Conservation (phyloP, 2,329 filamentous ascomycete genomes). For the Stagonosporopsis vannaccii region DNA sequence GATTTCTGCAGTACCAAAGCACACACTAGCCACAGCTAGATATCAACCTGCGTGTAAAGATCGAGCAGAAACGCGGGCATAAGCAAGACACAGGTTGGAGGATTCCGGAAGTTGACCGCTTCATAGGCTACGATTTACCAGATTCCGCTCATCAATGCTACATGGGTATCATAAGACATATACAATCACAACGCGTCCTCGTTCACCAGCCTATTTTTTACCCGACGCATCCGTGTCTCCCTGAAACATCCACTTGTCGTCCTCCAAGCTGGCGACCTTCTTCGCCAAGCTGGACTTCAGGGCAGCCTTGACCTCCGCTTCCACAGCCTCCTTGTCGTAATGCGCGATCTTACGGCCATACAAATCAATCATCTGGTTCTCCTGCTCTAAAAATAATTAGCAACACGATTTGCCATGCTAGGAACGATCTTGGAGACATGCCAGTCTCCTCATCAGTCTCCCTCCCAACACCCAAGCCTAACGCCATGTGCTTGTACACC, state of each 20-base stretch:
- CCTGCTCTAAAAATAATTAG: constrained; percentile 33
- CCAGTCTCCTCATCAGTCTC: constrained; percentile 45
- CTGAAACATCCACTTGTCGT: constrained; percentile 94
- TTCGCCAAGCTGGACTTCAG: constrained; percentile 71
- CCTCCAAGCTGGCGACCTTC: constrained; percentile 75
- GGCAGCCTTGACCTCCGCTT: constrained; percentile 55
- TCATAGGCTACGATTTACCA: not conserved
- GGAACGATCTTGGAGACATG: constrained; percentile 13
- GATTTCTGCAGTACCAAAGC: too few species aligned
- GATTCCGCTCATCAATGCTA: not conserved
- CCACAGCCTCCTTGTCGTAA: constrained; percentile 35
- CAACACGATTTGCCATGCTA: not conserved
- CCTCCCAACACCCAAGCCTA: constrained; percentile 17
- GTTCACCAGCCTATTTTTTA: constrained; percentile 16
- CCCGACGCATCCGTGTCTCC: constrained; percentile 55
- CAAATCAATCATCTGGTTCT: constrained; percentile 43
- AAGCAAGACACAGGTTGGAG: not conserved
- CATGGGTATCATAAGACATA: constrained; percentile 17
- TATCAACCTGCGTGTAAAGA: not conserved
- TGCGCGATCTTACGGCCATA: constrained; percentile 42
- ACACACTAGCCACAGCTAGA: not conserved
- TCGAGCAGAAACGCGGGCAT: not conserved
- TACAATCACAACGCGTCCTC: not conserved
- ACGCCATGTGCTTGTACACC: constrained; percentile 33
- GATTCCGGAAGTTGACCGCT: too few species aligned